Conservation (phyloP, 2,329 filamentous ascomycete species). For the Eurotiales sp. region DNA sequence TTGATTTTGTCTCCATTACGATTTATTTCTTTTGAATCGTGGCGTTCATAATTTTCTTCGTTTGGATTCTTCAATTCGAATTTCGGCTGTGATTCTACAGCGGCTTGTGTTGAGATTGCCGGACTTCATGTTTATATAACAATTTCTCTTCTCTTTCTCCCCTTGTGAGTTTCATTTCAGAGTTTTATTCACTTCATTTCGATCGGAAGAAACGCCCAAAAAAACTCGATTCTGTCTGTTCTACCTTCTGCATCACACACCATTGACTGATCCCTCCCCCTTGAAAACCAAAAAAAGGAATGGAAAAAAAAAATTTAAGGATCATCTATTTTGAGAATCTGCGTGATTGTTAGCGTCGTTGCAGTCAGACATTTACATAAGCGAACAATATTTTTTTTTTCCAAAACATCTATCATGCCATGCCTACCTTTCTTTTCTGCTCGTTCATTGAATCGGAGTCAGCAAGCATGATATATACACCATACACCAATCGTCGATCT, state of each 20-base stretch:
- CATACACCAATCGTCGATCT: neutral
- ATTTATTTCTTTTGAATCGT: constrained; percentile 19
- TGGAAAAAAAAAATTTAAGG: neutral
- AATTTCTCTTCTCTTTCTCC: neutral
- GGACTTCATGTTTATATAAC: constrained; percentile 5
- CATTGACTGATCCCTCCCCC: neutral
- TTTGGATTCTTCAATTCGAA: constrained; percentile 2
- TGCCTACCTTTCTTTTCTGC: neutral
- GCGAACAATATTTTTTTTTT: neutral
- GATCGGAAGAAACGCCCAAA: neutral
- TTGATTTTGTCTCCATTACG: constrained; percentile 30
- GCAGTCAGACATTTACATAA: neutral
- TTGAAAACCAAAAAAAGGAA: neutral
- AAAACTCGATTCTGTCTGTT: neutral
- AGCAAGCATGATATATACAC: neutral
- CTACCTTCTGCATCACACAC: neutral
- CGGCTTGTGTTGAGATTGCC: neutral
- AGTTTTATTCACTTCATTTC: constrained; percentile 11
- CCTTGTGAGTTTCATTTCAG: constrained; percentile 5
- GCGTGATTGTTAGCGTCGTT: neutral
- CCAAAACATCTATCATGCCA: too few species aligned
- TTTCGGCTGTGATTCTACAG: neutral
- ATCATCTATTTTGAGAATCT: neutral
- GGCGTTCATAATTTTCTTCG: constrained; percentile 15
- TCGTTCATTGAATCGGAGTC: neutral